These are phyloP conservation scores for Catenaria anguillulae DNA, from an alignment of 371 early-diverging fungal species.

Conservation along the genomic window DNA sequence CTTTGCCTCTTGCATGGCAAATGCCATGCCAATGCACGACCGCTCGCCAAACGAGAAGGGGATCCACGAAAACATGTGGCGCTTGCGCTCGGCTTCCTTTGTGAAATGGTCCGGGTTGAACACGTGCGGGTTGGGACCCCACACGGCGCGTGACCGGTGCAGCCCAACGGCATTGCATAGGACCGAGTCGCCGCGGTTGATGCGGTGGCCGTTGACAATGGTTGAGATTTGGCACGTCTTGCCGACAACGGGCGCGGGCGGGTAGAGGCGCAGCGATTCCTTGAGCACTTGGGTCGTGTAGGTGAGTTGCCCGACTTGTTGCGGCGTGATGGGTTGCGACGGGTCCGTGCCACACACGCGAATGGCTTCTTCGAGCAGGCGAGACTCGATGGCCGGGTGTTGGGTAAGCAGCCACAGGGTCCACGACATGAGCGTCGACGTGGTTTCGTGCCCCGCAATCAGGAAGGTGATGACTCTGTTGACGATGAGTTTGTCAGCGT, in stretches of 20 bases:
- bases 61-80: conserved; percentile 15
- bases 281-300: conserved; percentile 15
- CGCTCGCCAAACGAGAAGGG: conserved; percentile 17
- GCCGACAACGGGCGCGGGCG: conserved; percentile 13
- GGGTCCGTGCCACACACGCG: conserved; percentile 8
- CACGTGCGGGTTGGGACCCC: conserved; percentile 11
- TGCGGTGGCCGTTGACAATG: conserved; percentile 2
- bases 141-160: conserved; percentile 16
- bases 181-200: background rate
- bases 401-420: conserved; percentile 7
- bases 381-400: conserved; percentile 12
- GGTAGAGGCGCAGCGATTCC: conserved; percentile 18
- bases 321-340: conserved; percentile 3
- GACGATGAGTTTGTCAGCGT: no score
- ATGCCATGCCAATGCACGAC: conserved; percentile 18
- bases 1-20: conserved; percentile 18
- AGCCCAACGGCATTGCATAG: conserved; percentile 8
- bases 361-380: conserved; percentile 10
- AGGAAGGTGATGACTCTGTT: conserved; percentile 17
- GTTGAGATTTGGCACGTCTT: conserved; percentile 12
- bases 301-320: conserved; percentile 12
- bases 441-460: conserved; percentile 20
- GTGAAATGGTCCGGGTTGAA: conserved; percentile 21
- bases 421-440: conserved; percentile 18
- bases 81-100: conserved; percentile 14